Evolutionary conservation across 108 stramenopile genomes (phyloP), one percentile per base, ranked within the genome.

Genomic region (Conticribra guillardii): DNA sequence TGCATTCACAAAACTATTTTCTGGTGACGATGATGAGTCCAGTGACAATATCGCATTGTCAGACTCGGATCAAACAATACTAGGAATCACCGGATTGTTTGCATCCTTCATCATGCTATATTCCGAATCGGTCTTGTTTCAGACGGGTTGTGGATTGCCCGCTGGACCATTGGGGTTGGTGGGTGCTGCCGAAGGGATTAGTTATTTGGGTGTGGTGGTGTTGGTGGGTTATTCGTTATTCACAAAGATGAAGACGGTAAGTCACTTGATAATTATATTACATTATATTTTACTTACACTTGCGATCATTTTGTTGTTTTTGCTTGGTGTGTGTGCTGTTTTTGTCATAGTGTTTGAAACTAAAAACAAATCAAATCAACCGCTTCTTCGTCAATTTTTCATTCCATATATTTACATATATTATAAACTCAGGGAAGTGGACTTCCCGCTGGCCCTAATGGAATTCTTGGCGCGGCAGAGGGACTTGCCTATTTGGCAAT

Each of bases 71-170:
- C 65, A 73, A 56, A 19, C 32, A 14, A 27, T 75, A 11, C 46
- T 85, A 26, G 87, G 84, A 0, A 49, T 73, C 31, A 18, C 62
- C 9, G 92, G 92, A 4, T 68, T 77, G 2, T 1, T 79, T 5
- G 83, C 88, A 16, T 64, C 85, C 0, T 17, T 79, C 30, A 75
- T 89, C n/a, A 79, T 84, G 22, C 62, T 91, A 16, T 80, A 73
- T 44, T 88, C 87, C 16, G 92, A 93, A 69, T 90, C 64, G 54
- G 77, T 74, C 0, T 63, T 93, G 0, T 86, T 84, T 33, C 78
- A 73, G n/a, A 92, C 88, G 26, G 90, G 88, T 23, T 87, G 86
- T 62, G 90, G 90, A 4, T 64, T 92, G 0, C 90, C 90, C 7
- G 87, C 90, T 1, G 90, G 90, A 7, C 88, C 90, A 9, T 84